Evolutionary conservation across 768 basidiomycete genomes (phyloP), one percentile per base, ranked within the genome.

Genomic region (Boletellus ananiceps): DNA sequence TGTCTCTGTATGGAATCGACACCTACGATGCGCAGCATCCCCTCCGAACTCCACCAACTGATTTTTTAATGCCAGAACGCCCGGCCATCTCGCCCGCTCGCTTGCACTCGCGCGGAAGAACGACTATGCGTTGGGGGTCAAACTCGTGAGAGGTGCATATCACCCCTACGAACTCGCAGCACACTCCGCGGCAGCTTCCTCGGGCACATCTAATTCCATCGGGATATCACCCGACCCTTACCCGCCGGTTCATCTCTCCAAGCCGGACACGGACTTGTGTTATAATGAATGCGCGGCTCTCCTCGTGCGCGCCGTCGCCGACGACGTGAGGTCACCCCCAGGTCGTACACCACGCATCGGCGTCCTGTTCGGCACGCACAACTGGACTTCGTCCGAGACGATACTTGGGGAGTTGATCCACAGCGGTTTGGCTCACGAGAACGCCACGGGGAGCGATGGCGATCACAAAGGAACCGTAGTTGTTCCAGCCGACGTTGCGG

Each of bases 61-160:
- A 32, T 42, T 18, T 19, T 32, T 47, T 31, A 19, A 45, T 23
- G 14, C 12, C 51, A 88, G 90, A 45, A 86, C 82, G 1, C 85
- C 84, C 4, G 63, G 69, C n/a, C 83, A 91, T 56, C 77, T 96
- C 4, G 69, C 68, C 0, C 80, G 80, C 16, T 78, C 82, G 33
- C 69, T 94, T 39, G 68, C 67, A 13, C 84, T 88, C 44, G 87
- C 93, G 4, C 73, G 78, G 52, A 65, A 63, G 44, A 73, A 83
- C 54, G 74, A 79, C 33, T 95, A 89, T 62, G 74, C 86, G 0
- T 76, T 95, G 0, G 93, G 93, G 9, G 82, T 92, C 47, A 97
- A 96, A 67, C 84, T 97, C 41, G 93, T 96, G 27, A 82, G 93
- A 19, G 93, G 93, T 0, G 93, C 93, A 2, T 97, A 97, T 66